Percentiles rank a stretch among this genome's conserved stretches.
phyloP scores from a whole-genome alignment of 2,329 filamentous ascomycete species.

The Penicillium sp. region DNA sequence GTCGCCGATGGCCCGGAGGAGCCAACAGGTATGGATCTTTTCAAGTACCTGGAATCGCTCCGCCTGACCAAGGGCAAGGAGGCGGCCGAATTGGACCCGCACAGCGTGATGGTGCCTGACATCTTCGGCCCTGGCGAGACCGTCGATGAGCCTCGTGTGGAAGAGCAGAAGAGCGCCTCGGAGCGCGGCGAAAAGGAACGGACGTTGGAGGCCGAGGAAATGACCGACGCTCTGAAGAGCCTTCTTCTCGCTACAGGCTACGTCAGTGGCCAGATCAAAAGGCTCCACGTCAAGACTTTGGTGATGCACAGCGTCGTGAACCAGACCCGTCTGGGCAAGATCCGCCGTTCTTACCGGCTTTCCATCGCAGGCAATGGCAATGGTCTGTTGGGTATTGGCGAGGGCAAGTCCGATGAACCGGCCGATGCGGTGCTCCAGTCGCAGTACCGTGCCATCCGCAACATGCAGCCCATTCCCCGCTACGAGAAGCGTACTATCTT shows the following conservation, averaged over 20 bases:
- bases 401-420: conserved; percentile 77
- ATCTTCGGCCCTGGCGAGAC: conserved; percentile 45
- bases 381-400: conserved; percentile 80
- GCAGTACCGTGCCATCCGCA: conserved; percentile 74
- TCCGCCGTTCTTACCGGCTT: conserved; percentile 68
- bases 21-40: conserved; percentile 42
- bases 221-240: conserved; percentile 43
- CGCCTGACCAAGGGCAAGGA: conserved; percentile 49
- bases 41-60: conserved; percentile 43
- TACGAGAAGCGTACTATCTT: conserved; percentile 92
- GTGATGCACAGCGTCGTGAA: conserved; percentile 73
- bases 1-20: conserved; percentile 49
- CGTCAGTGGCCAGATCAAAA: conserved; percentile 43
- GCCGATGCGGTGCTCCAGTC: conserved; percentile 66
- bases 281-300: conserved; percentile 64
- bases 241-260: conserved; percentile 56
- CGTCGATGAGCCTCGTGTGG: conserved; percentile 27
- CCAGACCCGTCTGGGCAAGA: conserved; percentile 94
- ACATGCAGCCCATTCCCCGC: conserved; percentile 84
- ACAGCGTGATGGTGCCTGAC: conserved; percentile 48
- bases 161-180: conserved; percentile 22
- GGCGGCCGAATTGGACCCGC: conserved; percentile 46
- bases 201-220: conserved; percentile 28
- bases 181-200: conserved; percentile 28
- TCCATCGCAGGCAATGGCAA: conserved; percentile 81